Evolutionary conservation across 176 grass and related monocot genomes (phyloP).

Genomic region (Microstegium vimineum): DNA sequence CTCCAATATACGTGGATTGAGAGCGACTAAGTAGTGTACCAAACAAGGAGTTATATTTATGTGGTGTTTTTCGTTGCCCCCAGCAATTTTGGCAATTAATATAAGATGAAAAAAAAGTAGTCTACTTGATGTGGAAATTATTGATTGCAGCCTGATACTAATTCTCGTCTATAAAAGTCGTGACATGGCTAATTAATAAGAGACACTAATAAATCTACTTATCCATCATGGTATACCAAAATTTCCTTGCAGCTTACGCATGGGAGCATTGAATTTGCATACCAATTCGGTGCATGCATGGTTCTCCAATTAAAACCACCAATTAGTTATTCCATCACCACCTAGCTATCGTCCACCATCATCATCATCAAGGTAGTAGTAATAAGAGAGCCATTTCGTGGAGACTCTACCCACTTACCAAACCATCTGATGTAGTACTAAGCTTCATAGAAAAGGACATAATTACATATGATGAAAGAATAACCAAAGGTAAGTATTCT

Average conservation of each 20-base stretch:
- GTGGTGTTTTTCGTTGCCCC: background rate
- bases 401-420: background rate
- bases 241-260: conserved; percentile 14
- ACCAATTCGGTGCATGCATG: background rate
- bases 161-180: background rate
- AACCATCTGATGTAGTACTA: too few species aligned
- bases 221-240: background rate
- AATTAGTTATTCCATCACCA: too few species aligned
- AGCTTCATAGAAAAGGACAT: too few species aligned
- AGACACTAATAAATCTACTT: too few species aligned
- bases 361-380: too few species aligned
- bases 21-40: too few species aligned
- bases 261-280: background rate
- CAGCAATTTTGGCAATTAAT: background rate
- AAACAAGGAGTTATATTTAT: background rate
- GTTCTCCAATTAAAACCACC: background rate
- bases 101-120: background rate
- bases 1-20: too few species aligned
- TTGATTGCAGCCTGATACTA: background rate
- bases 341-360: too few species aligned
- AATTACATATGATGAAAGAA: too few species aligned
- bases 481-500: too few species aligned
- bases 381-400: background rate
- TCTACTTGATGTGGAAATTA: background rate
- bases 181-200: background rate